Base-by-base conservation (phyloP, 352 stramenopile species). In the Phytopythium cucurbitacearum region DNA sequence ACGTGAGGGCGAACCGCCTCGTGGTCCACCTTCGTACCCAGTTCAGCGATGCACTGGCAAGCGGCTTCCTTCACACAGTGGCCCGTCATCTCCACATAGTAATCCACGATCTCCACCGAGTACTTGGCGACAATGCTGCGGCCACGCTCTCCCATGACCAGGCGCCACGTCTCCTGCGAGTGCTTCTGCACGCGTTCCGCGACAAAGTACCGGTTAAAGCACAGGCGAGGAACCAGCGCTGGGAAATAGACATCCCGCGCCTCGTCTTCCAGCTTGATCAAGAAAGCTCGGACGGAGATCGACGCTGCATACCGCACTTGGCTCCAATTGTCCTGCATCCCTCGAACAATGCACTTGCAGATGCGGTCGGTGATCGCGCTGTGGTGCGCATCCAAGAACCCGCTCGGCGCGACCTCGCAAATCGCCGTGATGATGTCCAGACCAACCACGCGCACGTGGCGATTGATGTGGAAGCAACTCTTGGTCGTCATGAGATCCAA, bases 191-290 rank as follows among this genome's bases (percentile, higher is more conserved):
- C 96, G 32, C 96, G 94, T 65, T 98, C 94, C 0, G 96, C 96
- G 35, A 98, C 79, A 63, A 98, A 99, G 64, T 97, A 96, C 35
- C 96, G 89, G 73, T 99, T 99, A n/a, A 99, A 68, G 64, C 94
- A 98, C 83, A 99, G 93, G 11, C 93, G 84, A 12, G 95, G 94
- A 28, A 98, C 69, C 6, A 99, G 62, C n/a, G 84, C 54, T 1
- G 74, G 73, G 9, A 90, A 66, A 54, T 96, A 97, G 9, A 62
- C 48, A 1, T 67, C 60, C 16, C 78, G 80, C 3, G 68, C 57
- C 5, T 86, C 54, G 4, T 64, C 42, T 42, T 78, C 65, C 10
- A 98, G 81, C 55, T 89, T 90, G 34, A 73, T 16, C 28, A 97
- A 64, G 62, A 98, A 97, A 5, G 79, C 77, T 7, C 95, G 85